Evolutionary conservation across 139 green algal genomes (phyloP), one percentile per base, ranked within the genome.

Genomic region (Marvania coccoides): DNA sequence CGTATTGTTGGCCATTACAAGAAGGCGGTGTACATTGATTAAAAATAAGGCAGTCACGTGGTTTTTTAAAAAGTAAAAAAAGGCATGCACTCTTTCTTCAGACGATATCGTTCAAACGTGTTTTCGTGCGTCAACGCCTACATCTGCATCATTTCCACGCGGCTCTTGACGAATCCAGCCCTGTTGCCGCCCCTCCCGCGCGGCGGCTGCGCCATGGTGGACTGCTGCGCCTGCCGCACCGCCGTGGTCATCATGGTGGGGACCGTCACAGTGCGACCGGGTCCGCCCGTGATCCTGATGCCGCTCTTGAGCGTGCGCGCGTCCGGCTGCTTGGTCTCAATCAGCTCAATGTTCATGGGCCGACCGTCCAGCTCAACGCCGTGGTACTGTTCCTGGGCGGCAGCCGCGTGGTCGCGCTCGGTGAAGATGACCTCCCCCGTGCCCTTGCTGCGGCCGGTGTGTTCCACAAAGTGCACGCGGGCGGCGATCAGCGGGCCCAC

Each of bases 291-390:
- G 65, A 71, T 65, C 47, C 63, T 80, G 63, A 84, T 76, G 59
- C 77, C 77, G 54, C 63, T 76, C 53, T 58, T 63, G 15, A 84
- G 73, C 3, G 63, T 80, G 36, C 51, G 47, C 7, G 46, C 35
- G 56, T 47, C 57, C 0, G 57, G 59, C 15, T 62, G 61, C 31
- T 55, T 58, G 42, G 62, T 42, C 28, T 79, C 51, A 48, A 84
- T 82, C 13, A 87, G 53, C 56, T 80, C 60, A 28, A 87, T 83
- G 23, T 69, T 46, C 77, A 88, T 85, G 4, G 74, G 51, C 68
- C 82, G 74, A 34, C 71, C 73, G 56, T 88, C 82, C 39, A 88
- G 68, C 15, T 75, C 47, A 28, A 88, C 68, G 39, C 64, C 62
- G 61, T 87, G 79, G 77, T 88, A 88, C 47, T 56, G 59, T 24